Percentiles rank a stretch among this genome's conserved stretches.
These are phyloP conservation scores for Trichoderma simmonsii DNA, from an alignment of 2,329 filamentous ascomycete species.

Conservation along the genomic window DNA sequence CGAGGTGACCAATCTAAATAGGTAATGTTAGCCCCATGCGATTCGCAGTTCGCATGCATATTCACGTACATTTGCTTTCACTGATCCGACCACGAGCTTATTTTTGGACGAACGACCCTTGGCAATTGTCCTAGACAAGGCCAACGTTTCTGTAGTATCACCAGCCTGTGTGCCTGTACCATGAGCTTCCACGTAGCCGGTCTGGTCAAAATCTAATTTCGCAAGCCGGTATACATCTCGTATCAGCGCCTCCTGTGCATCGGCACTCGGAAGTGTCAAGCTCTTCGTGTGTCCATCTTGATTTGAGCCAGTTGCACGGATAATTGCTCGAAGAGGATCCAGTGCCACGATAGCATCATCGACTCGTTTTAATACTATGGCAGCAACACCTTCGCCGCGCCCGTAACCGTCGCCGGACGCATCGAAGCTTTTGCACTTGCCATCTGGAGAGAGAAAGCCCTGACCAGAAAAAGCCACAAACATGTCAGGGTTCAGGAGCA, in stretches of 20 bases:
- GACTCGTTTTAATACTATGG: conserved; percentile 51
- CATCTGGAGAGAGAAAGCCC: not conserved
- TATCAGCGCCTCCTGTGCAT: conserved; percentile 30
- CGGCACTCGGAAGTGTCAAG: conserved; percentile 39
- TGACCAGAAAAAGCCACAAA: not conserved
- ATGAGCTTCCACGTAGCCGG: not conserved
- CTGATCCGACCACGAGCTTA: not conserved
- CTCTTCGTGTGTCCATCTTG: conserved; percentile 41
- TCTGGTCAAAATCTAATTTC: not conserved
- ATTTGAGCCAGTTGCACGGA: conserved; percentile 25
- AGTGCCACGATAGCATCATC: conserved; percentile 47
- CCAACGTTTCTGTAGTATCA: not conserved
- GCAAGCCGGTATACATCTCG: not conserved
- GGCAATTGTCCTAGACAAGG: not conserved
- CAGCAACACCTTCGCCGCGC: conserved; percentile 52
- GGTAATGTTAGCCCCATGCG: not conserved
- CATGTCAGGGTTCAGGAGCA: not conserved
- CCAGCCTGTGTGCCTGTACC: not conserved
- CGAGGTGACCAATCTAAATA: not conserved
- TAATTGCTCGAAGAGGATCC: conserved; percentile 45
- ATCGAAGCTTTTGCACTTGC: not conserved
- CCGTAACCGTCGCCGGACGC: not conserved
- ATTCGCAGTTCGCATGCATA: not conserved
- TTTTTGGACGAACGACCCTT: not conserved
- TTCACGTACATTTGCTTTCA: not conserved